Conservation (phyloP, 2,329 filamentous ascomycete species). For the Venturiaceae sp. region DNA sequence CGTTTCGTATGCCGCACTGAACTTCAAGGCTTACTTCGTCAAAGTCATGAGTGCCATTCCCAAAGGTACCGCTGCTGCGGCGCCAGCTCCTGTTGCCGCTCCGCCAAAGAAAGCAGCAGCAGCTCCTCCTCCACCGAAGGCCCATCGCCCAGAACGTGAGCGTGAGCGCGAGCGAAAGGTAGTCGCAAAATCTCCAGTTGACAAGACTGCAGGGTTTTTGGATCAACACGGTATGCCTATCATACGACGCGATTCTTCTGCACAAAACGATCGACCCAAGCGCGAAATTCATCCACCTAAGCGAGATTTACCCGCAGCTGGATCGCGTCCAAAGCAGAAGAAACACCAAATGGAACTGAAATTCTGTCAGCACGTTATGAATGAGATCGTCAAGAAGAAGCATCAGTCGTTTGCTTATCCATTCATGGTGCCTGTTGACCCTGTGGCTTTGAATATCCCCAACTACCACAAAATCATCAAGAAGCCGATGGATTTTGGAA, state of each 20-base stretch:
- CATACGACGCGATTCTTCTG: constrained; percentile 76
- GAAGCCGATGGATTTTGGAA: constrained; percentile 89
- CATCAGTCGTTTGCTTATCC: constrained; percentile 58
- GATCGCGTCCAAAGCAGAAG: constrained; percentile 79
- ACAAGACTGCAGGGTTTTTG: constrained; percentile 31
- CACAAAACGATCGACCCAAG: constrained; percentile 66
- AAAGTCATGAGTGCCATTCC: constrained; percentile 53
- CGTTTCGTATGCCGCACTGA: constrained; percentile 59
- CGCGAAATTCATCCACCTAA: constrained; percentile 84
- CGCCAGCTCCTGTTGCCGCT: constrained; percentile 12
- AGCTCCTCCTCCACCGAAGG: constrained; percentile 16
- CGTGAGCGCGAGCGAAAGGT: constrained; percentile 16
- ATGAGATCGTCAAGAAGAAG: constrained; percentile 67
- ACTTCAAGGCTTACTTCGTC: constrained; percentile 49
- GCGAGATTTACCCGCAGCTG: constrained; percentile 82
- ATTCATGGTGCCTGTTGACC: constrained; percentile 81
- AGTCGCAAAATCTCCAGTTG: constrained; percentile 18
- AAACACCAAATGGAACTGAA: constrained; percentile 81
- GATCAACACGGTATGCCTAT: constrained; percentile 68
- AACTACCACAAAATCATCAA: constrained; percentile 91
- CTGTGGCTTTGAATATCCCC: constrained; percentile 87
- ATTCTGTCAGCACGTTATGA: constrained; percentile 76
- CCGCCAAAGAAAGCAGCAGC: constrained; percentile 21
- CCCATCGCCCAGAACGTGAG: constrained; percentile 15
- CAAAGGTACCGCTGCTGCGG: constrained; percentile 30